phyloP scores from a whole-genome alignment of 805 yeast genomes.

The Barnettozyma sucrosica region DNA sequence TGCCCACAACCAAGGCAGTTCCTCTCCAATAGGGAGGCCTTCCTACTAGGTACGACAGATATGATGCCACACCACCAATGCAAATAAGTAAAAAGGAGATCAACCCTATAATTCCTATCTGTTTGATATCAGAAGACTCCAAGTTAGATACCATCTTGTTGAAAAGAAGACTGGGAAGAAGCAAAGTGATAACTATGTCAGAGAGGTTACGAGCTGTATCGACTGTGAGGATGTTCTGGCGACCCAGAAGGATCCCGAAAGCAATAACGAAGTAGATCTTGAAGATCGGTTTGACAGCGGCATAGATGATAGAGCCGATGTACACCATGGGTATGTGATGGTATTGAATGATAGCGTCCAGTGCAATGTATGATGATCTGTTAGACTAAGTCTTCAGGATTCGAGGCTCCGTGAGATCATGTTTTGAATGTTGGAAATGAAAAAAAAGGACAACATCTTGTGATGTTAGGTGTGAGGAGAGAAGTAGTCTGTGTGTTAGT shows the following conservation, averaged over 20 bases:
- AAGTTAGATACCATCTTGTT: slow-evolving; percentile 57
- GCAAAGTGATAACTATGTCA: slow-evolving; percentile 52
- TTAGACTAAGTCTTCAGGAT: not conserved
- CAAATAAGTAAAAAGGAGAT: slow-evolving; percentile 45
- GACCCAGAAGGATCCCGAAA: slow-evolving; percentile 59
- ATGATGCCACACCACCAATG: slow-evolving; percentile 44
- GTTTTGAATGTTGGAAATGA: not conserved
- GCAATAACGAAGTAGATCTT: slow-evolving; percentile 68
- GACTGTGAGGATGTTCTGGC: slow-evolving; percentile 51
- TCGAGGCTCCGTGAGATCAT: not conserved
- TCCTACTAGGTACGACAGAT: slow-evolving; percentile 9
- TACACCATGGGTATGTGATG: not conserved
- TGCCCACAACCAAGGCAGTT: slow-evolving; percentile 62
- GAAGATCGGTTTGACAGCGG: slow-evolving; percentile 71
- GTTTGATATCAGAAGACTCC: slow-evolving; percentile 58
- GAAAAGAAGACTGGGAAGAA: slow-evolving; percentile 64
- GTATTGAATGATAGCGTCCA: not conserved
- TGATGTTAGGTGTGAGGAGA: not conserved
- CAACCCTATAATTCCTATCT: slow-evolving; percentile 58
- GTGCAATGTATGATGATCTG: not conserved
- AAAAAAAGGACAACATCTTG: not conserved
- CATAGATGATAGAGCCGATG: slow-evolving; percentile 35
- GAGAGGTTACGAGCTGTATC: slow-evolving; percentile 59
- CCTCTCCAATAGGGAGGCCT: slow-evolving; percentile 64
- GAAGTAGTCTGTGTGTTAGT: not conserved